Percentiles rank a stretch among this genome's conserved stretches.
These are phyloP conservation scores for Liquidambar formosana DNA, from an alignment of 164 flowering plant genomes.

Conservation along the genomic window DNA sequence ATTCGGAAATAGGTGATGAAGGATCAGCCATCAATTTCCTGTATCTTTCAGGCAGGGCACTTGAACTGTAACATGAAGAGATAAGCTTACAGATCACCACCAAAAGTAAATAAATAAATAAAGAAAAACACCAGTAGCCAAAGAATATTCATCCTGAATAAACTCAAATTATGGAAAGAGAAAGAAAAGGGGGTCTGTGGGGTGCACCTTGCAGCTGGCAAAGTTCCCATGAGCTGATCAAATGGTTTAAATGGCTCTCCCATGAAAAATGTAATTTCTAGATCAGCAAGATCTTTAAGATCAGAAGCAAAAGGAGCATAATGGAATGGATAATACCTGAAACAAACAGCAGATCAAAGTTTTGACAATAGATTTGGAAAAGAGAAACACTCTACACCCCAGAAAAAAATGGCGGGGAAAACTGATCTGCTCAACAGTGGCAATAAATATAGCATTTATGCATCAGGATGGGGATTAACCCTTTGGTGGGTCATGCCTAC, in stretches of 20 bases:
- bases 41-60: constrained; percentile 80
- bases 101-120: background rate
- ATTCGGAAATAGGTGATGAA: constrained; percentile 70
- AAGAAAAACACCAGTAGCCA: background rate
- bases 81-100: constrained; percentile 7
- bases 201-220: constrained; percentile 90
- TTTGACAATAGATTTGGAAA: background rate
- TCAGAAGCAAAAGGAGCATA: constrained; percentile 99
- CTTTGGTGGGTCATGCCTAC: background rate
- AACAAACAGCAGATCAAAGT: constrained; percentile 14
- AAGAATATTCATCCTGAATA: background rate
- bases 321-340: constrained; percentile 97
- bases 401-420: background rate
- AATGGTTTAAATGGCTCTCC: constrained; percentile 98
- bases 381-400: background rate
- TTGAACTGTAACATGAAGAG: constrained; percentile 53
- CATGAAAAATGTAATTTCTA: constrained; percentile 86
- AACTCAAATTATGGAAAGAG: background rate
- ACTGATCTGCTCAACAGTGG: background rate
- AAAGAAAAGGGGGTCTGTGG: background rate
- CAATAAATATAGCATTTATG: background rate
- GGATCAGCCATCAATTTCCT: constrained; percentile 82
- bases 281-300: constrained; percentile 73
- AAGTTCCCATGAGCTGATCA: constrained; percentile 96
- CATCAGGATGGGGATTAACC: background rate